A percentile compares a stretch with the other conserved stretches of the same genome.
phyloP scores from a whole-genome alignment of 768 basidiomycete genomes.

The Mycena filopes region DNA sequence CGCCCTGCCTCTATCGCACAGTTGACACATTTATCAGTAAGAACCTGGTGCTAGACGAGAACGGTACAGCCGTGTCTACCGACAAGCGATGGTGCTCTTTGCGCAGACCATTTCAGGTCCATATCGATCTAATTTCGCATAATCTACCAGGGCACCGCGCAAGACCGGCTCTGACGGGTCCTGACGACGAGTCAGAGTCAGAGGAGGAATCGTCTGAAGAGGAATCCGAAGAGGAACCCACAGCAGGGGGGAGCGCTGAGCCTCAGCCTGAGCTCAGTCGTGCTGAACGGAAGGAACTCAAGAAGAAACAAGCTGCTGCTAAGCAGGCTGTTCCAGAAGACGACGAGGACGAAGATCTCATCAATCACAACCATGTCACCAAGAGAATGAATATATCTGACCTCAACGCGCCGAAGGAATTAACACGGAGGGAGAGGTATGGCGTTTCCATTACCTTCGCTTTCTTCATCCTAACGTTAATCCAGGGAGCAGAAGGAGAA shows the following conservation, averaged over 20 bases:
- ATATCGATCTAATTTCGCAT: slow-evolving; percentile 26
- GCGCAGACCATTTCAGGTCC: slow-evolving; percentile 18
- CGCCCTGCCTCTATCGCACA: slow-evolving; percentile 14
- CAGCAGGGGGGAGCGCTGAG: slow-evolving; percentile 34
- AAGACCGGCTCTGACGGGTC: slow-evolving; percentile 53
- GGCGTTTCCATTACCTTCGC: slow-evolving; percentile 16
- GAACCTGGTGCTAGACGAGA: slow-evolving; percentile 66
- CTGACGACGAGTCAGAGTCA: slow-evolving; percentile 49
- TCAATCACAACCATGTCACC: slow-evolving; percentile 81
- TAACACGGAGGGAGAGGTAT: slow-evolving; percentile 74
- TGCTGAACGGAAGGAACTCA: slow-evolving; percentile 78
- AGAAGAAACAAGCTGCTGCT: slow-evolving; percentile 79
- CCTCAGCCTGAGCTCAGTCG: slow-evolving; percentile 71
- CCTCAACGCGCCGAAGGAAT: slow-evolving; percentile 69
- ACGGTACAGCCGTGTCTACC: slow-evolving; percentile 63
- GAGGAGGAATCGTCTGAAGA: slow-evolving; percentile 44
- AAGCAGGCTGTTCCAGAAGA: slow-evolving; percentile 47
- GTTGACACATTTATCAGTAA: slow-evolving; percentile 52
- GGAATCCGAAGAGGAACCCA: slow-evolving; percentile 53
- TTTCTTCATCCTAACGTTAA: slow-evolving; percentile 1
- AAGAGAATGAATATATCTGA: slow-evolving; percentile 85
- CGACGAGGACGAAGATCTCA: slow-evolving; percentile 74
- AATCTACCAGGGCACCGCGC: slow-evolving; percentile 25
- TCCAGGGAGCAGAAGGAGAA: slow-evolving; percentile 91
- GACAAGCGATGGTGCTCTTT: slow-evolving; percentile 56